A percentile compares a stretch with the other conserved stretches of the same genome.
phyloP scores from a whole-genome alignment of 106 monocot species.

The Chionographis japonica region DNA sequence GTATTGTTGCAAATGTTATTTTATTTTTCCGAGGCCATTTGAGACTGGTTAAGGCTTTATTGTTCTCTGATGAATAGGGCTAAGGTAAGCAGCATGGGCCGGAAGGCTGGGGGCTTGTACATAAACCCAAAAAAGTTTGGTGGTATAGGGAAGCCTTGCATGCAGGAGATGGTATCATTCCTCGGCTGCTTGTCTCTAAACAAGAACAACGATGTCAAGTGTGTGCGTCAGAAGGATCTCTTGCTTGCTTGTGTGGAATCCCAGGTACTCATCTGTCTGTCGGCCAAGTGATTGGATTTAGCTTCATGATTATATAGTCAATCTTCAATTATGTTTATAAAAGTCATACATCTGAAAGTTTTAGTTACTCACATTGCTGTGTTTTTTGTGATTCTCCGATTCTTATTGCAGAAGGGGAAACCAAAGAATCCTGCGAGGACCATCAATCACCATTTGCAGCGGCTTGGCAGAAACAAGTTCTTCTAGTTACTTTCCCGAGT shows the following conservation, averaged over 20 bases:
- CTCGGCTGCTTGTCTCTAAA: slow-evolving; percentile 55
- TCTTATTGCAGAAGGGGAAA: slow-evolving; percentile 15
- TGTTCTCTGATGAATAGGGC: too few species aligned
- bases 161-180: slow-evolving; percentile 62
- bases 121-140: slow-evolving; percentile 77
- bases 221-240: slow-evolving; percentile 41
- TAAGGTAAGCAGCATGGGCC: slow-evolving; percentile 34
- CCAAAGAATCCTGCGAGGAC: slow-evolving; percentile 23
- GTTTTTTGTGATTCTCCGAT: not conserved
- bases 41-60: too few species aligned
- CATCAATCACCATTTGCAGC: slow-evolving; percentile 23
- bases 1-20: too few species aligned
- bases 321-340: too few species aligned
- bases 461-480: slow-evolving; percentile 14
- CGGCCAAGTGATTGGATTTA: too few species aligned
- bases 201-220: slow-evolving; percentile 58
- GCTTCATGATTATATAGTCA: too few species aligned
- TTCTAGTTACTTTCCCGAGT: not conserved
- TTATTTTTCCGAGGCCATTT: too few species aligned
- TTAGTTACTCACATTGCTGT: not conserved
- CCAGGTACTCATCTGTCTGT: slow-evolving; percentile 32
- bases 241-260: slow-evolving; percentile 46
- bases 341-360: too few species aligned
- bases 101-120: slow-evolving; percentile 63
- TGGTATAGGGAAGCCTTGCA: slow-evolving; percentile 49